These are phyloP conservation scores for Stylonectria norvegica DNA, from an alignment of 2,329 filamentous ascomycete genomes.

Conservation along the genomic window DNA sequence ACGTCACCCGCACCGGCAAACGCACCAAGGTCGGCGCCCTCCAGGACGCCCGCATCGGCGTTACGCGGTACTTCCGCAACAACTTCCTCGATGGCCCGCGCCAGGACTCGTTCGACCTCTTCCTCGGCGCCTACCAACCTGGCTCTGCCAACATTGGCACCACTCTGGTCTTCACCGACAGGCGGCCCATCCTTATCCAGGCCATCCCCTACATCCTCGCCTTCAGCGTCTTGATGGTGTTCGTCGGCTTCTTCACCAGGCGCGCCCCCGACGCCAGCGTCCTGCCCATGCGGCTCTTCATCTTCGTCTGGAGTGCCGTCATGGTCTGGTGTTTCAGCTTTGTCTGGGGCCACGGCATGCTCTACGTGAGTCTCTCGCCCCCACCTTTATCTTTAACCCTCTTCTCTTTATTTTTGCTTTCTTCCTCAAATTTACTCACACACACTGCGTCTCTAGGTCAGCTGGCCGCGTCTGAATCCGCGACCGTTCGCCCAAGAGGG, in stretches of 20 bases:
- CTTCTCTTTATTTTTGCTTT: too few species aligned
- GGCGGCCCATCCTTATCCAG: constrained; percentile 82
- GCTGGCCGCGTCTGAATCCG: constrained; percentile 96
- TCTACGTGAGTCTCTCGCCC: constrained; percentile 69
- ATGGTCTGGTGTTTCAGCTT: constrained; percentile 72
- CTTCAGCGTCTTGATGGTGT: constrained; percentile 78
- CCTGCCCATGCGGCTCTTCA: constrained; percentile 79
- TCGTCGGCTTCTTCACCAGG: constrained; percentile 70
- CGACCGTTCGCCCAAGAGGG: constrained; percentile 82
- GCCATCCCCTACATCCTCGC: constrained; percentile 88
- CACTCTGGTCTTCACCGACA: constrained; percentile 75
- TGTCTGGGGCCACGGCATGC: constrained; percentile 78
- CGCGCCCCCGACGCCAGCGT: constrained; percentile 68
- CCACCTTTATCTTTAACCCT: not conserved
- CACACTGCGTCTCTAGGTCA: constrained; percentile 61
- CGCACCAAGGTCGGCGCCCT: constrained; percentile 81
- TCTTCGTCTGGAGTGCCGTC: constrained; percentile 71
- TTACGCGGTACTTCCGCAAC: constrained; percentile 87
- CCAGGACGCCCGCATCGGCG: constrained; percentile 82
- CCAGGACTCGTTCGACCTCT: constrained; percentile 94
- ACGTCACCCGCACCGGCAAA: constrained; percentile 90
- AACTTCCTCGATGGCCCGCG: constrained; percentile 93
- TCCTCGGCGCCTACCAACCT: constrained; percentile 82
- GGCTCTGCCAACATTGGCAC: constrained; percentile 67
- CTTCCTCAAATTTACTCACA: constrained; percentile 5